Base-by-base conservation (phyloP, 225 moss, liverwort and hornwort species). In the Physcomitrellopsis africana region DNA sequence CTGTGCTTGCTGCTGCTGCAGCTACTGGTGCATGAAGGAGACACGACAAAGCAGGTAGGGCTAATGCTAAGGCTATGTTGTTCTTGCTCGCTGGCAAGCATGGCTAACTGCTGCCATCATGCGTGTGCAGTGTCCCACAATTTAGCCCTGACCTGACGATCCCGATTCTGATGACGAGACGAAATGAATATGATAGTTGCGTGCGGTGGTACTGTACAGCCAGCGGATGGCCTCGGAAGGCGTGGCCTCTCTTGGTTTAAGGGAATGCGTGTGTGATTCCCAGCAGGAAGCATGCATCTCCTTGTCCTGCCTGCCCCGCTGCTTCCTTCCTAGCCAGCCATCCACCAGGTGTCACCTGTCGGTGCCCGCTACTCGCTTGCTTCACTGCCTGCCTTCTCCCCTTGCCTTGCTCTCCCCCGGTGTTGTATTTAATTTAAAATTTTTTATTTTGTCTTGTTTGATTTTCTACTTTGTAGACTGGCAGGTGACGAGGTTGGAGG, bases 231-330 rank as follows among this genome's bases (percentile, higher is more conserved):
- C 53, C 63, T 22, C 19, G 52, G 9, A 43, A 65, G 65, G 10
- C 53, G 74, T 12, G 4, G 1, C n/a, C 41, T 24, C 41, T 2
- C 32, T 67, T 68, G 62, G 62, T 77, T 77, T 72, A 55, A 9
- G 48, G 77, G 62, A 52, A 51, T 57, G n/a, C 73, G 20, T 5
- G 57, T 10, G 48, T 75, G 75, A 67, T 67, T 67, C 75, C 58
- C 1, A 13, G 67, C 75, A 41, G 75, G 67, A 67, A 67, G 58
- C 75, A 67, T 67, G 68, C 73, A 3, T 68, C 68, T 22, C 19
- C 62, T 67, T 76, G 60, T 68, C 51, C 60, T 68, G 42, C 60
- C 60, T 4, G 1, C 32, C 7, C 5, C 32, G 1, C 4, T 24
- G 1, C 32, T 37, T 37, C 32, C 32, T 24, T 24, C 24, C 17